These are phyloP conservation scores for Carex scoparia DNA, from an alignment of 176 grass and related monocot genomes.

Conservation along the genomic window DNA sequence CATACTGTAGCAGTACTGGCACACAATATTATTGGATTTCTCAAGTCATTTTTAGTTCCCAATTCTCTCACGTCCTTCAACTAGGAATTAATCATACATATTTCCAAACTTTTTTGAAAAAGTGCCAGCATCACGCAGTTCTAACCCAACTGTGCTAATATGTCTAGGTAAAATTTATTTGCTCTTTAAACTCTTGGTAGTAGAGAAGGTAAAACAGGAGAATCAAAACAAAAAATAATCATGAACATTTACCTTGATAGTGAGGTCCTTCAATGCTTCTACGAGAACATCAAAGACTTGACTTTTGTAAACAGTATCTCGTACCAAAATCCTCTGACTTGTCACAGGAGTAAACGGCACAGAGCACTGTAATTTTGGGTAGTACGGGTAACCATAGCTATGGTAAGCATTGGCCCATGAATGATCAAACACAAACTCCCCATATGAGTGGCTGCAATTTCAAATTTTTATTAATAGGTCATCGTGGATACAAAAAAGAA, in stretches of 20 bases:
- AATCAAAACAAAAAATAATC: neutral
- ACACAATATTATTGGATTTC: neutral
- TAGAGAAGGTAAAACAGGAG: neutral
- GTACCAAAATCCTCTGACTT: slow-evolving; percentile 87
- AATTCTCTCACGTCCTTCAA: neutral
- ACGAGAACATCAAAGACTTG: slow-evolving; percentile 79
- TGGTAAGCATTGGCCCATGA: slow-evolving; percentile 96
- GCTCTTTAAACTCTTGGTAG: neutral
- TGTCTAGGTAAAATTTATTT: neutral
- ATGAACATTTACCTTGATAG: slow-evolving; percentile 48
- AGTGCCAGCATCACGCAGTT: neutral
- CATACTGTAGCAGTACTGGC: neutral
- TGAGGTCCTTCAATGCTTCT: slow-evolving; percentile 66
- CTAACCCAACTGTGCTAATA: neutral
- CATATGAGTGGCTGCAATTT: slow-evolving; percentile 86
- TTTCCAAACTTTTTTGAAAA: neutral
- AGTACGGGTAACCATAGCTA: slow-evolving; percentile 75
- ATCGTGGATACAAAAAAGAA: neutral
- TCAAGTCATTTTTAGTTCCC: neutral
- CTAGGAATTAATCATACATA: neutral
- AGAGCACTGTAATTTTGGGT: slow-evolving; percentile 91
- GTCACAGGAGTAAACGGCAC: slow-evolving; percentile 97
- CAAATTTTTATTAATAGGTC: slow-evolving; percentile 23
- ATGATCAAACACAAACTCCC: slow-evolving; percentile 95
- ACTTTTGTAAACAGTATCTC: slow-evolving; percentile 54